phyloP scores from a whole-genome alignment of 768 basidiomycete species.

The Suillus sp. region DNA sequence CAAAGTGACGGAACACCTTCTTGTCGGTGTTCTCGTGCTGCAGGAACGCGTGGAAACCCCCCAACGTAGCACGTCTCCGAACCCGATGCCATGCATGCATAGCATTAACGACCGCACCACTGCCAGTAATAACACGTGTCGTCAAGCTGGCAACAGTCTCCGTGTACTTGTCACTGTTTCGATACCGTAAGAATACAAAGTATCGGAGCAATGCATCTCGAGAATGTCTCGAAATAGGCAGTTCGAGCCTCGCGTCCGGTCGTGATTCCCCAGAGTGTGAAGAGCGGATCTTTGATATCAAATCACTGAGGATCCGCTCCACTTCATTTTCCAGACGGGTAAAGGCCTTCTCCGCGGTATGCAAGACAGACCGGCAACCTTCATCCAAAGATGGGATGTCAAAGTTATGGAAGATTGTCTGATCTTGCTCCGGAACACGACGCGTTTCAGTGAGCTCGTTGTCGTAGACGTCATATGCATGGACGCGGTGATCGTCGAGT shows the following conservation, averaged over 20 bases:
- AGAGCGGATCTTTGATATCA: slow-evolving; percentile 38
- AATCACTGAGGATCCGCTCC: slow-evolving; percentile 39
- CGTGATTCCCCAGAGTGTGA: slow-evolving; percentile 15
- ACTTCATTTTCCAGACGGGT: slow-evolving; percentile 44
- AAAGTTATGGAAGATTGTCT: slow-evolving; percentile 49
- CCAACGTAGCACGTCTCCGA: slow-evolving; percentile 30
- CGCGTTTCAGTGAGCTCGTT: slow-evolving; percentile 51
- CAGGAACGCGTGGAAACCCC: slow-evolving; percentile 33
- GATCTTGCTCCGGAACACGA: slow-evolving; percentile 35
- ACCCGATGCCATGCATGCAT: slow-evolving; percentile 31
- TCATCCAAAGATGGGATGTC: slow-evolving; percentile 33
- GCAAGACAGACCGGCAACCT: slow-evolving; percentile 39
- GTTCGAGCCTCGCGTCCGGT: slow-evolving; percentile 20
- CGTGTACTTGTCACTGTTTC: slow-evolving; percentile 52
- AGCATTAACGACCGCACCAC: slow-evolving; percentile 20
- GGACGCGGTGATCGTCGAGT: slow-evolving; percentile 43
- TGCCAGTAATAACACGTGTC: slow-evolving; percentile 25
- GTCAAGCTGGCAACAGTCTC: slow-evolving; percentile 38
- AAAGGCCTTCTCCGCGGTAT: slow-evolving; percentile 48
- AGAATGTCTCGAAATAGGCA: slow-evolving; percentile 24
- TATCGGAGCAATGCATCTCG: slow-evolving; percentile 49
- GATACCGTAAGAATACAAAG: slow-evolving; percentile 58
- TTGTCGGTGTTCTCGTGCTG: slow-evolving; percentile 15
- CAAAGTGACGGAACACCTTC: slow-evolving; percentile 16
- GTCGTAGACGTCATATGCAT: slow-evolving; percentile 54